A percentile compares a stretch with the other conserved stretches of the same genome.
phyloP scores from a whole-genome alignment of 2,329 filamentous ascomycete genomes.

The Cercospora brassicicola region DNA sequence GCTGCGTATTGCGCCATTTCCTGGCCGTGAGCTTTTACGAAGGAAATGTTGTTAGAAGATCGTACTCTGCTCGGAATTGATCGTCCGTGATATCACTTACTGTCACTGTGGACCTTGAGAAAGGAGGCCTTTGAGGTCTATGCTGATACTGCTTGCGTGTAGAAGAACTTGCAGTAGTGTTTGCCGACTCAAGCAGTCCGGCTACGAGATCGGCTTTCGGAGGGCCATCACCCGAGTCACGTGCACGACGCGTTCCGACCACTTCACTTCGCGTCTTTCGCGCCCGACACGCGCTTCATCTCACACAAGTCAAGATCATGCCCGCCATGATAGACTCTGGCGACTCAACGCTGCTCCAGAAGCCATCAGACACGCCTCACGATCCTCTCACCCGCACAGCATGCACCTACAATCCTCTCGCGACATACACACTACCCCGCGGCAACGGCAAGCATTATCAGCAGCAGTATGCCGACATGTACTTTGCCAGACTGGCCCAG shows the following conservation, averaged over 20 bases:
- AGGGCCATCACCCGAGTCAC: not conserved
- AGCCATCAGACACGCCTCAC: slow-evolving; percentile 40
- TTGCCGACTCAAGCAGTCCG: not conserved
- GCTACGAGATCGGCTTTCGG: not conserved
- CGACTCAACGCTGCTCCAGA: slow-evolving; percentile 29
- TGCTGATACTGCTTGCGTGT: not conserved
- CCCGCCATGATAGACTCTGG: slow-evolving; percentile 20
- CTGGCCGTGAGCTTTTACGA: not conserved
- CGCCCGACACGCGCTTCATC: not conserved
- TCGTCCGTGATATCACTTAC: no score
- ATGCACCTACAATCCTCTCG: slow-evolving; percentile 70
- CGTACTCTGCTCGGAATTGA: no score
- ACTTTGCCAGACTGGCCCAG: slow-evolving; percentile 85
- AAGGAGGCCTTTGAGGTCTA: no score
- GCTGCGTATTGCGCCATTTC: not conserved
- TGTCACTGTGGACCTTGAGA: no score
- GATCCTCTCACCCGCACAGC: slow-evolving; percentile 54
- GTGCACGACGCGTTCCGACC: not conserved
- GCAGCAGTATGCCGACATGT: slow-evolving; percentile 97
- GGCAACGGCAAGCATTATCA: slow-evolving; percentile 69
- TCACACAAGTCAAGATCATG: slow-evolving; percentile 19
- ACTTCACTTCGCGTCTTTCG: slow-evolving; percentile 15
- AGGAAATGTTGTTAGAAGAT: not conserved
- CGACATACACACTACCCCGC: slow-evolving; percentile 71
- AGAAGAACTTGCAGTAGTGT: not conserved